phyloP scores from a whole-genome alignment of 1,139 yeast genomes.

The Magnusiomyces tetraspermus region DNA sequence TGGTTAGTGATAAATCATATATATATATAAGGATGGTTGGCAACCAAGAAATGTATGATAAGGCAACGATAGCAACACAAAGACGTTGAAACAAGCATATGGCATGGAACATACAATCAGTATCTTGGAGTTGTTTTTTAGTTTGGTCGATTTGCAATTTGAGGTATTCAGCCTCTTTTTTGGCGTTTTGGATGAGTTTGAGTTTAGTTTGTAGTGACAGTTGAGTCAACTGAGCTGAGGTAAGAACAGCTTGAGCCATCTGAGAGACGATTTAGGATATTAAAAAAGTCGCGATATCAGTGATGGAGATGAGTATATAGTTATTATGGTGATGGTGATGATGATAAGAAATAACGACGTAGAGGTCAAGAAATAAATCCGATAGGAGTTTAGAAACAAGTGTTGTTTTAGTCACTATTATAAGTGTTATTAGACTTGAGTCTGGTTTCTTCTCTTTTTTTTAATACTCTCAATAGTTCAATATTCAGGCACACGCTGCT shows the following conservation, averaged over 20 bases:
- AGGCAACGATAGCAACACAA: not conserved
- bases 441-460: too few species aligned
- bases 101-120: not conserved
- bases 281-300: not conserved
- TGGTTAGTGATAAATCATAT: not conserved
- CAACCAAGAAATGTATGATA: not conserved
- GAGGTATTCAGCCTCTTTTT: not conserved
- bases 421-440: too few species aligned
- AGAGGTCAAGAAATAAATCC: too few species aligned
- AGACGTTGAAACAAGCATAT: not conserved
- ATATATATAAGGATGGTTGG: too few species aligned
- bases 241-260: constrained; percentile 1
- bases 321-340: too few species aligned
- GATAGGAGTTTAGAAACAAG: too few species aligned
- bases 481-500: too few species aligned
- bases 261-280: not conserved
- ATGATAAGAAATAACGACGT: too few species aligned
- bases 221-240: not conserved
- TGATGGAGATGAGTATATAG: too few species aligned
- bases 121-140: not conserved
- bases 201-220: constrained; percentile 6
- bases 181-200: constrained; percentile 1
- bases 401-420: too few species aligned
- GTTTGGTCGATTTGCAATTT: constrained; percentile 1
- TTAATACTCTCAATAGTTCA: too few species aligned